Conservation (phyloP, 164 flowering plant genomes). For the Warburgia ugandensis region DNA sequence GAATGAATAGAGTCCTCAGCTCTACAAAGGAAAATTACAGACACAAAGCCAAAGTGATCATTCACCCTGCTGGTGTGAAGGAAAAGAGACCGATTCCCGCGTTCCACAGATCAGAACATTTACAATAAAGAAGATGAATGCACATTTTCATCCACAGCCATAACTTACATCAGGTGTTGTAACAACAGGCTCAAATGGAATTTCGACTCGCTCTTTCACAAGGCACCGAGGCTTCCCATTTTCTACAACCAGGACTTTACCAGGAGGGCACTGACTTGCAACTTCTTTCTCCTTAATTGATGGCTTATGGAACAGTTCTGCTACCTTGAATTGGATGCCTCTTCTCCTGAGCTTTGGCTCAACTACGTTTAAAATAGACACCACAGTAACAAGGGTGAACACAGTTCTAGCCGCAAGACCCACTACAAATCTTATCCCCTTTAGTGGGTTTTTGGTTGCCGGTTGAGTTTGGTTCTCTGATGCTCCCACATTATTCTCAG, state of each 20-base stretch:
- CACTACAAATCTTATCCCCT: constrained; percentile 32
- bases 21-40: too few species aligned
- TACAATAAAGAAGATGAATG: constrained; percentile 5
- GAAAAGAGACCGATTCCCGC: too few species aligned
- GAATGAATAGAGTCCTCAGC: too few species aligned
- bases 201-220: constrained; percentile 84
- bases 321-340: constrained; percentile 22
- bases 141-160: constrained; percentile 57
- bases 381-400: constrained; percentile 59
- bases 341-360: constrained; percentile 42
- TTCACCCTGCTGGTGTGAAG: too few species aligned
- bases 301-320: constrained; percentile 25
- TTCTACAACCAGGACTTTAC: constrained; percentile 68
- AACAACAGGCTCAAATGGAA: constrained; percentile 63
- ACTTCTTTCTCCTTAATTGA: constrained; percentile 20
- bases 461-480: constrained; percentile 13
- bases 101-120: constrained; percentile 2
- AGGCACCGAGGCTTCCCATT: constrained; percentile 70
- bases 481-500: constrained; percentile 12
- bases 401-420: constrained; percentile 46
- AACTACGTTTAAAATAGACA: constrained; percentile 51
- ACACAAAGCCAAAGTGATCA: too few species aligned
- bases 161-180: constrained; percentile 64
- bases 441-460: constrained; percentile 18
- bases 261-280: constrained; percentile 59